Conservation (phyloP, 2,329 filamentous ascomycete genomes). For the Pyrenochaeta sp. region DNA sequence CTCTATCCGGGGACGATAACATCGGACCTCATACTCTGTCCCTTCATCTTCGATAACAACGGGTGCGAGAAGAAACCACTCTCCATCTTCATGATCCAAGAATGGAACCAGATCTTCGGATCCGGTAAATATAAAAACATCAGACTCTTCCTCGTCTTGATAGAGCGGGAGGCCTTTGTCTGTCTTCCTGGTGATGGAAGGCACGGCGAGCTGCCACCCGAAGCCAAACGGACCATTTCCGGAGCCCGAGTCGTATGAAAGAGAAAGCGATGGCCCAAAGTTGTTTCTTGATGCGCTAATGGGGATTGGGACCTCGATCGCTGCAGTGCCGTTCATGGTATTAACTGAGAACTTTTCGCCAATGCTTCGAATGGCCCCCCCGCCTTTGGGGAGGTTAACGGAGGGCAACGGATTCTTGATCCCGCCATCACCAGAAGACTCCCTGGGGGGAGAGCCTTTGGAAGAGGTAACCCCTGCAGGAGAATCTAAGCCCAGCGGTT, state of each 20-base stretch:
- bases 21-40: conserved; percentile 12
- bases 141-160: conserved; percentile 14
- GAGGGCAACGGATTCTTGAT: too few species aligned
- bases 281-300: conserved; percentile 10
- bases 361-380: conserved; percentile 7
- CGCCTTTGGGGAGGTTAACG: conserved; percentile 1
- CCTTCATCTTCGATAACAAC: too few species aligned
- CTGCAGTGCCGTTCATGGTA: conserved; percentile 9
- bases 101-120: conserved; percentile 39
- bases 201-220: conserved; percentile 34
- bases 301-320: conserved; percentile 13
- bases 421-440: too few species aligned
- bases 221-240: conserved; percentile 42
- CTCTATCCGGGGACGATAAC: conserved; percentile 26
- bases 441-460: too few species aligned
- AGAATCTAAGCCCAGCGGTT: too few species aligned
- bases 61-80: too few species aligned
- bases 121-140: conserved; percentile 33
- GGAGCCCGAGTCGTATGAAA: conserved; percentile 36
- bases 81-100: neutral
- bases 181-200: conserved; percentile 34
- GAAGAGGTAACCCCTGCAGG: too few species aligned
- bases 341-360: conserved; percentile 17
- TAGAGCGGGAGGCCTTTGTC: conserved; percentile 34
- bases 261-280: conserved; percentile 15